Evolutionary conservation across 257 asterid genomes (phyloP).

Genomic region (Nicotiana obtusifolia): DNA sequence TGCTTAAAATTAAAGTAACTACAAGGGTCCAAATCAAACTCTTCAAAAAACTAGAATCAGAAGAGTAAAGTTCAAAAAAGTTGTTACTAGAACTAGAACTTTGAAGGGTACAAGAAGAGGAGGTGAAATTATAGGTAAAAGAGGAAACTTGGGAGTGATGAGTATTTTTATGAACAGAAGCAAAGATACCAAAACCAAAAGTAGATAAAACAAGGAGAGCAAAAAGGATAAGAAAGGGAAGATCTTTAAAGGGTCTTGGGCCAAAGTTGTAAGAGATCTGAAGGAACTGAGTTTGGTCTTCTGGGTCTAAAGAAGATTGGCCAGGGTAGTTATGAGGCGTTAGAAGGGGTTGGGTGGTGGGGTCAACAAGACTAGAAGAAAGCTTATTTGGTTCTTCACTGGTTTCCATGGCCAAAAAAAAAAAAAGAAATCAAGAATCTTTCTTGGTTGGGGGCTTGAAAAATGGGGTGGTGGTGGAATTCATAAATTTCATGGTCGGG

Average conservation of each 20-base stretch:
- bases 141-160: conserved; percentile 48
- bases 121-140: conserved; percentile 41
- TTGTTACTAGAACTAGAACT: conserved; percentile 11
- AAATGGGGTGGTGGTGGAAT: conserved; percentile 18
- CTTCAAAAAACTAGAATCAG: conserved; percentile 35
- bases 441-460: background rate
- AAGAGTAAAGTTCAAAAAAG: conserved; percentile 24
- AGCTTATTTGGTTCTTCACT: conserved; percentile 55
- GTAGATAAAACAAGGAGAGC: conserved; percentile 52
- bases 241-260: conserved; percentile 60
- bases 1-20: conserved; percentile 54
- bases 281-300: conserved; percentile 58
- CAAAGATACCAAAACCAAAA: conserved; percentile 77
- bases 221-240: conserved; percentile 62
- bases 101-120: conserved; percentile 48
- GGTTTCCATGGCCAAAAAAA: conserved; percentile 31
- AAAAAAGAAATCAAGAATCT: background rate
- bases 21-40: conserved; percentile 86
- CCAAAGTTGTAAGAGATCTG: conserved; percentile 92
- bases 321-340: conserved; percentile 22
- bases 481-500: background rate
- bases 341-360: conserved; percentile 28
- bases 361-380: conserved; percentile 31
- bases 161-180: conserved; percentile 61
- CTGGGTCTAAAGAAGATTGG: conserved; percentile 36